A percentile compares a stretch with the other conserved stretches of the same genome.
Conservation (phyloP, 2,329 filamentous ascomycete species). For the Didymella glomerata region DNA sequence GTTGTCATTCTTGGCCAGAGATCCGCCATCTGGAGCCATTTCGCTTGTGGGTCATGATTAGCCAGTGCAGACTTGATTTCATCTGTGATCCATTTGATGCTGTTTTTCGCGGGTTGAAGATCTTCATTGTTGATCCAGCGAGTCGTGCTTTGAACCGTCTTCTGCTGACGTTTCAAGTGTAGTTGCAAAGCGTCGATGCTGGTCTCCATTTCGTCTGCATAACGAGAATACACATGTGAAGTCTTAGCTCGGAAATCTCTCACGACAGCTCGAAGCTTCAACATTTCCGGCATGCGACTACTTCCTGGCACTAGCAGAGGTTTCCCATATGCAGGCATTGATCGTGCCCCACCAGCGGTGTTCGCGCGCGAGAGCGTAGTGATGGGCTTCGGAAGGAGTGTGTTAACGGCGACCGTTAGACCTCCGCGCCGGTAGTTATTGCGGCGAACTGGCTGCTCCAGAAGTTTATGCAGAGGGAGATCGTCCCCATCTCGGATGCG, state of each 20-base stretch:
- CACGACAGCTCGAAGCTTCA: conserved; percentile 26
- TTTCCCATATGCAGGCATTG: background rate
- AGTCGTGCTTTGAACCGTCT: background rate
- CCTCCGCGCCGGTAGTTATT: background rate
- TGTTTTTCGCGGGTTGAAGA: conserved; percentile 26
- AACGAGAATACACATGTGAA: conserved; percentile 49
- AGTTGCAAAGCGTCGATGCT: conserved; percentile 47
- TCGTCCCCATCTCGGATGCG: conserved; percentile 3
- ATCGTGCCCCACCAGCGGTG: background rate
- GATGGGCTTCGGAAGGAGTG: background rate
- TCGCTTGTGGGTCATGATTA: conserved; percentile 35
- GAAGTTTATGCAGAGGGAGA: background rate
- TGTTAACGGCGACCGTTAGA: background rate
- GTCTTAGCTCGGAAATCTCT: conserved; percentile 30
- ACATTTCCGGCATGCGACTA: background rate
- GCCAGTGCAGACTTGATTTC: conserved; percentile 20
- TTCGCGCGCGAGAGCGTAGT: background rate
- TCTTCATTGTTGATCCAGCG: conserved; percentile 11
- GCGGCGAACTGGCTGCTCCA: conserved; percentile 2
- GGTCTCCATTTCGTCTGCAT: conserved; percentile 50
- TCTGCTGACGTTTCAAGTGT: conserved; percentile 4
- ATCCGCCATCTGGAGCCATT: conserved; percentile 55
- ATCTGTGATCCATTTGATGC: conserved; percentile 21
- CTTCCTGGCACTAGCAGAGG: background rate
- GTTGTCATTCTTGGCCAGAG: conserved; percentile 60